These are phyloP conservation scores for Mrakia frigida DNA, from an alignment of 768 basidiomycete species.

Conservation along the genomic window DNA sequence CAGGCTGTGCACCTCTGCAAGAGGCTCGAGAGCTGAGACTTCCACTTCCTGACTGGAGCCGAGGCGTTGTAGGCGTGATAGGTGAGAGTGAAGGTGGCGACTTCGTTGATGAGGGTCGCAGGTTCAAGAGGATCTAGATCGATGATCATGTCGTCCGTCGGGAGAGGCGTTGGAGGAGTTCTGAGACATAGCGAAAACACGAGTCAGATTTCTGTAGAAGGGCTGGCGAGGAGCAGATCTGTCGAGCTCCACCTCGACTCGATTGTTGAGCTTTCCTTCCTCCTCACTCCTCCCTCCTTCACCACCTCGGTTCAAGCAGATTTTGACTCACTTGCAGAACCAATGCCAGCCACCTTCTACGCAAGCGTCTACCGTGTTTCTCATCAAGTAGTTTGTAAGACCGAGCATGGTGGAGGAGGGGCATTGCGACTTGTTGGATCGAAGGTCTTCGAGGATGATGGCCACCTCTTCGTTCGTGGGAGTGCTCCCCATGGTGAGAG, in stretches of 20 bases:
- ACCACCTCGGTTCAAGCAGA: neutral
- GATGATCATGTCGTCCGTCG: neutral
- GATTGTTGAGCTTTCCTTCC: neutral
- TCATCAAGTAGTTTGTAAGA: constrained; percentile 15
- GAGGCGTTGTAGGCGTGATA: constrained; percentile 67
- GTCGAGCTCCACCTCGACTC: no score
- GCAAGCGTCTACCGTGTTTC: neutral
- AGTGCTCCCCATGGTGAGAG: neutral
- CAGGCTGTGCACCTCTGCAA: constrained; percentile 65
- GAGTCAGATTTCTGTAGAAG: neutral
- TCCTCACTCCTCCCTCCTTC: neutral
- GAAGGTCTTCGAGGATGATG: neutral
- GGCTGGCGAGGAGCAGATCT: no score
- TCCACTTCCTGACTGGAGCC: constrained; percentile 59
- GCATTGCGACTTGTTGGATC: neutral
- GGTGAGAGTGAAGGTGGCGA: constrained; percentile 75
- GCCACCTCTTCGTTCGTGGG: constrained; percentile 14
- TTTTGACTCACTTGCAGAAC: constrained; percentile 25
- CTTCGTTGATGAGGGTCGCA: constrained; percentile 39
- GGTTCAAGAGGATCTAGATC: constrained; percentile 2
- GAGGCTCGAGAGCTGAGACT: constrained; percentile 53
- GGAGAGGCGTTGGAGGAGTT: neutral
- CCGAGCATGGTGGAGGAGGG: neutral
- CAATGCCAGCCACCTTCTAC: constrained; percentile 16
- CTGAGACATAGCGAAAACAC: neutral